These are phyloP conservation scores for Apiotrichum mycotoxinovorans DNA, from an alignment of 1,284 basidiomycete species.

Conservation along the genomic window DNA sequence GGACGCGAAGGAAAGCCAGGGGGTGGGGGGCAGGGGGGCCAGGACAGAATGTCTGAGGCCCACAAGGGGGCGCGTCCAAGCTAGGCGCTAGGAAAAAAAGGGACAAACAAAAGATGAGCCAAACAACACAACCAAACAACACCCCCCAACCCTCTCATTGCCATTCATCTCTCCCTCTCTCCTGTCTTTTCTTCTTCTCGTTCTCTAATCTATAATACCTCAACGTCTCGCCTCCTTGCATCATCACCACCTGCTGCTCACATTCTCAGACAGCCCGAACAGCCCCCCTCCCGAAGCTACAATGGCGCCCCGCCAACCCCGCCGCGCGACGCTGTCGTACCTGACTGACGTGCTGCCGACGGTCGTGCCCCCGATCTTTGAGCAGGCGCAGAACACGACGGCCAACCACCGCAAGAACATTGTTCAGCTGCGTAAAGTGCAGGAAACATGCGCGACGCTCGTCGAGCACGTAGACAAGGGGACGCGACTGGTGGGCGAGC, in stretches of 20 bases:
- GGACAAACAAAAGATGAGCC: too few relatives aligned
- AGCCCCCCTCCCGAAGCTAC: too few relatives aligned
- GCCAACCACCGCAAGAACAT: slow-evolving; percentile 92
- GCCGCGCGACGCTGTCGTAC: slow-evolving; percentile 28
- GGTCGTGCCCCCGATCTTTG: slow-evolving; percentile 61
- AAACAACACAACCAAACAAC: slow-evolving; percentile 3
- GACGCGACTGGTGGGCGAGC: slow-evolving; percentile 73
- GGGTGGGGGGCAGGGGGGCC: too few relatives aligned
- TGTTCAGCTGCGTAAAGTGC: slow-evolving; percentile 79
- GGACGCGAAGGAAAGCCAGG: too few relatives aligned
- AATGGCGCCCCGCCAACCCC: slow-evolving; percentile 21
- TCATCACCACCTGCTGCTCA: background rate
- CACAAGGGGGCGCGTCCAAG: too few relatives aligned
- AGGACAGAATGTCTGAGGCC: too few relatives aligned
- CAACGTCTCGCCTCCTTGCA: background rate
- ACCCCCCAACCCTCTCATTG: background rate
- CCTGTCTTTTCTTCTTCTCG: background rate
- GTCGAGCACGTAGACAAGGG: slow-evolving; percentile 56
- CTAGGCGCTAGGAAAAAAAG: too few relatives aligned
- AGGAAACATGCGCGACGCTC: slow-evolving; percentile 61
- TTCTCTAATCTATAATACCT: background rate
- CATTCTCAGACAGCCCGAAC: too few relatives aligned
- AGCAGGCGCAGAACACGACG: slow-evolving; percentile 74
- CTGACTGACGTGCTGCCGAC: slow-evolving; percentile 41
- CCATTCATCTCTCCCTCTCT: background rate